These are phyloP conservation scores for Aspergillus ustus DNA, from an alignment of 2,329 filamentous ascomycete species.

Conservation along the genomic window DNA sequence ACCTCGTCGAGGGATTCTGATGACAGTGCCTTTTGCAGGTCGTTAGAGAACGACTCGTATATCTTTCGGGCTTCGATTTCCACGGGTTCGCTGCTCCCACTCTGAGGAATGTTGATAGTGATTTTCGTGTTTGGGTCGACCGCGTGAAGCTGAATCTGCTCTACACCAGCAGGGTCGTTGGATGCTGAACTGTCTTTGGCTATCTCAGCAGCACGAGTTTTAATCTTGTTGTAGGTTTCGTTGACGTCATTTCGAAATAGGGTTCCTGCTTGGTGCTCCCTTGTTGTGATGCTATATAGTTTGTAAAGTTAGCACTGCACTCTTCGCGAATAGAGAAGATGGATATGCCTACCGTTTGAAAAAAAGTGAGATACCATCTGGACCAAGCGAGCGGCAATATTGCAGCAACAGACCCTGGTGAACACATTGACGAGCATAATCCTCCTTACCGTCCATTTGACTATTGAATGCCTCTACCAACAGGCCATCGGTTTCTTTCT, in stretches of 20 bases:
- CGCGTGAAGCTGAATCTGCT: constrained; percentile 97
- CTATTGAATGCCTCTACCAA: constrained; percentile 90
- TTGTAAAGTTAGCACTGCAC: constrained; percentile 17
- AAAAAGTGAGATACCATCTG: constrained; percentile 86
- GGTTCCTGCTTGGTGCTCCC: constrained; percentile 85
- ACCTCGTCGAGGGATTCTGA: constrained; percentile 88
- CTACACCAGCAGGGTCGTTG: constrained; percentile 67
- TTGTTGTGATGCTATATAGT: constrained; percentile 70
- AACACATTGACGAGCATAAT: constrained; percentile 82
- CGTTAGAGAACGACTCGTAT: constrained; percentile 82
- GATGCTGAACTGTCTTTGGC: constrained; percentile 61
- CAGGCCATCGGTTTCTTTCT: constrained; percentile 88
- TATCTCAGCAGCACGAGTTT: constrained; percentile 75
- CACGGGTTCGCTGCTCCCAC: constrained; percentile 66
- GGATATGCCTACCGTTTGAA: constrained; percentile 72
- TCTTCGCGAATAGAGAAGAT: neutral
- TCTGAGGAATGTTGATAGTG: constrained; percentile 79
- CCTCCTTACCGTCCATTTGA: constrained; percentile 74
- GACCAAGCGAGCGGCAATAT: constrained; percentile 89
- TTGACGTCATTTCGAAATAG: constrained; percentile 94
- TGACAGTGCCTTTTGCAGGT: constrained; percentile 80
- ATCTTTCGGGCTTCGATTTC: constrained; percentile 69
- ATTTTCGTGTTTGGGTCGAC: constrained; percentile 93
- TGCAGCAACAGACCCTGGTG: constrained; percentile 92
- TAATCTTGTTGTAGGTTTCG: constrained; percentile 82